Evolutionary conservation across 192 early-diverging fungal genomes (phyloP).

Genomic region (Nowakowskiella sp.): DNA sequence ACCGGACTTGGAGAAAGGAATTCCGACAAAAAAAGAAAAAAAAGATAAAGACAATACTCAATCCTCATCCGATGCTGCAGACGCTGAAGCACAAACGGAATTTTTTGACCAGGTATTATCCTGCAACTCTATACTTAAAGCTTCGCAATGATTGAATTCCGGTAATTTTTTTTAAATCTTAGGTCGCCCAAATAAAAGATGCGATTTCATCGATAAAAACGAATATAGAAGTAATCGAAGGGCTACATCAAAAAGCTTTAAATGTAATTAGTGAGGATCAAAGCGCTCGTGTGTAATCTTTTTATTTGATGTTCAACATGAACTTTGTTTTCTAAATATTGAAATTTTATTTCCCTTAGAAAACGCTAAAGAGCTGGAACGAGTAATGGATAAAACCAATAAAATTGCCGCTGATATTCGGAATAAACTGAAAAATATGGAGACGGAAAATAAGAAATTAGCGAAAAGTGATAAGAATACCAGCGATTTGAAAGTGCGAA

Average conservation of each 20-base stretch:
- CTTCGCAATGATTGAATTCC: too few species aligned
- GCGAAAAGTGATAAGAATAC: constrained; percentile 17
- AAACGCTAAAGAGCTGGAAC: constrained; percentile 41
- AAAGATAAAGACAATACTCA: too few species aligned
- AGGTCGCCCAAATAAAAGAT: constrained; percentile 34
- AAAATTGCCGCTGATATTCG: constrained; percentile 27
- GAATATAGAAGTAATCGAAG: constrained; percentile 33
- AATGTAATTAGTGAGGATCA: constrained; percentile 45
- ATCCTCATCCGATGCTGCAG: too few species aligned
- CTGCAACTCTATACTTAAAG: too few species aligned
- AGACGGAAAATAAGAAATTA: constrained; percentile 39
- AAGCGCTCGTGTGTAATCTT: constrained; percentile 17
- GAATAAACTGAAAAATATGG: constrained; percentile 45
- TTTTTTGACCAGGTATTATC: too few species aligned
- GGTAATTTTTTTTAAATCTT: constrained; percentile 4
- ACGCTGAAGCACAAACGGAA: too few species aligned
- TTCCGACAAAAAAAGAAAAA: too few species aligned
- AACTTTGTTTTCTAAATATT: background rate
- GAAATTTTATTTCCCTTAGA: constrained; percentile 4
- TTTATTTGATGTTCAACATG: background rate
- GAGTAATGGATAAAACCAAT: constrained; percentile 41
- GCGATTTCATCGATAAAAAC: constrained; percentile 30
- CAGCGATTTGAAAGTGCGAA: constrained; percentile 36
- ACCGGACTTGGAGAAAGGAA: too few species aligned
- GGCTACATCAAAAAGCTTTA: constrained; percentile 38